Conservation (phyloP, 208 protist genomes). For the Porcisia deanei region DNA sequence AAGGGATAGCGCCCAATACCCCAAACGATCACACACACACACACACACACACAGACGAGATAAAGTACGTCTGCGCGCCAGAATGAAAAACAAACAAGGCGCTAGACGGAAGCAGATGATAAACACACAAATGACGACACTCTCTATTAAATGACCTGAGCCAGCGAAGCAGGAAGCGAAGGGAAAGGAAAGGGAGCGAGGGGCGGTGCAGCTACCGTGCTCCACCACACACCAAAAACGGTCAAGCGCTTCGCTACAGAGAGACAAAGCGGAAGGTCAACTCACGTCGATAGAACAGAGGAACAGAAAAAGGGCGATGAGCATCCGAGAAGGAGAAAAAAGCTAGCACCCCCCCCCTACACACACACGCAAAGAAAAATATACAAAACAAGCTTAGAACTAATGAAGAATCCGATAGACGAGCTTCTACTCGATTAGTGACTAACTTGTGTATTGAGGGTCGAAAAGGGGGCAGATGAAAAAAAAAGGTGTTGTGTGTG, state of each 20-base stretch:
- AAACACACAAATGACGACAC: neutral
- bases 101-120: neutral
- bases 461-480: too few relatives aligned
- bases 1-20: too few relatives aligned
- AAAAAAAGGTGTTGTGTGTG: neutral
- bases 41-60: too few relatives aligned
- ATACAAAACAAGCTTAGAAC: neutral
- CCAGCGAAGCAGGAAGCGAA: neutral
- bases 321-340: slow-evolving; percentile 2
- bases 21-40: too few relatives aligned
- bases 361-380: neutral
- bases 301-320: neutral
- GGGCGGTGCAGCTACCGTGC: neutral
- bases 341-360: neutral
- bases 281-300: neutral
- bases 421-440: neutral
- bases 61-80: neutral
- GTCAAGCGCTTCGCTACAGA: neutral
- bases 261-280: neutral
- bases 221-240: neutral
- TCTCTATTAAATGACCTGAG: neutral
- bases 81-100: neutral
- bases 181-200: neutral
- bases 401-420: neutral
- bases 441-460: neutral